phyloP scores from a whole-genome alignment of 2,329 filamentous ascomycete species.

The Trichoderma afroharzianum region DNA sequence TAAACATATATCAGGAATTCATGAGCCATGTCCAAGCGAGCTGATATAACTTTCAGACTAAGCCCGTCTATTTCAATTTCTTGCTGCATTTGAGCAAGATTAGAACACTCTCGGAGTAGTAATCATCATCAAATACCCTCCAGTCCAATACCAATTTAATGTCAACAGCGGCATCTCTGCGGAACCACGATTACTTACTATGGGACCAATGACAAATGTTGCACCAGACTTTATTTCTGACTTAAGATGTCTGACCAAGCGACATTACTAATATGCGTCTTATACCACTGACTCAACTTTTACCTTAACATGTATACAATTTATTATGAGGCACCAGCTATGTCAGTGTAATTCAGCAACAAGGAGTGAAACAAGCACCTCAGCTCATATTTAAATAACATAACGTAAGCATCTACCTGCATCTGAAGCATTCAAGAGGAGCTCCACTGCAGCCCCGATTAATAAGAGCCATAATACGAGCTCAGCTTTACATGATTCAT shows the following conservation, averaged over 20 bases:
- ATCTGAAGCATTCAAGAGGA: neutral
- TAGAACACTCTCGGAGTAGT: too few relatives aligned
- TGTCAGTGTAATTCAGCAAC: neutral
- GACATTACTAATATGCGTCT: neutral
- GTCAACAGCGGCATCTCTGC: neutral
- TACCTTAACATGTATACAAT: too few relatives aligned
- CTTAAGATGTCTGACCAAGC: neutral
- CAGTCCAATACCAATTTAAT: neutral
- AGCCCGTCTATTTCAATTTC: neutral
- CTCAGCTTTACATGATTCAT: neutral
- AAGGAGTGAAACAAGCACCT: neutral
- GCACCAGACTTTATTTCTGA: neutral
- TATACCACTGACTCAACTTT: neutral
- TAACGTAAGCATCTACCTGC: neutral
- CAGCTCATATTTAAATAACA: neutral
- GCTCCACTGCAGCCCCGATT: neutral
- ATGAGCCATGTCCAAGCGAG: neutral
- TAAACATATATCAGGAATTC: neutral
- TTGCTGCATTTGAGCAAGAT: neutral
- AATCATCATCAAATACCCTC: neutral
- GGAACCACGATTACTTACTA: neutral
- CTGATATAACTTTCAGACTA: neutral
- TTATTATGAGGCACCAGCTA: neutral
- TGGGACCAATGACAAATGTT: neutral
- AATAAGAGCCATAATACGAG: neutral